Evolutionary conservation across 1,284 basidiomycete genomes (phyloP).

Genomic region (Ceratobasidium papillatum): DNA sequence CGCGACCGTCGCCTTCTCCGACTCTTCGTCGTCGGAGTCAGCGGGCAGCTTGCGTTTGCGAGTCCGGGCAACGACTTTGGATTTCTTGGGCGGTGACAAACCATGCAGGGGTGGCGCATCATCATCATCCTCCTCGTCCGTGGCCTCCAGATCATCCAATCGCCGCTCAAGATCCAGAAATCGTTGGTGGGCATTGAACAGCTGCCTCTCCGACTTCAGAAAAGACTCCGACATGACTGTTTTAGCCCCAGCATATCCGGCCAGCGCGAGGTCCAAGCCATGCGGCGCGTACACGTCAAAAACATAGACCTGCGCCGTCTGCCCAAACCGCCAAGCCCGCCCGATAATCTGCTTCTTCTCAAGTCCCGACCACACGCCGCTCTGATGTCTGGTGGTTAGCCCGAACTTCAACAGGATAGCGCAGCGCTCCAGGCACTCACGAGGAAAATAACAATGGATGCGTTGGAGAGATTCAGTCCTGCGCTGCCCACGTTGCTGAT

Average conservation of each 20-base stretch:
- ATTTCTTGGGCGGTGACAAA: neutral
- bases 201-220: neutral
- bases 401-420: neutral
- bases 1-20: too few species aligned
- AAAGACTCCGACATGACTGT: neutral
- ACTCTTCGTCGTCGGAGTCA: too few species aligned
- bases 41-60: too few species aligned
- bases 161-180: neutral
- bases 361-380: slow-evolving; percentile 18
- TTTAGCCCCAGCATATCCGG: slow-evolving; percentile 16
- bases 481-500: slow-evolving; percentile 30
- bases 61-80: too few species aligned
- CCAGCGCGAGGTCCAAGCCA: slow-evolving; percentile 10
- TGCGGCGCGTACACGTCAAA: neutral
- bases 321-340: neutral
- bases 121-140: neutral
- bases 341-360: slow-evolving; percentile 17
- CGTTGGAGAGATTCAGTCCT: slow-evolving; percentile 8
- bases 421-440: neutral
- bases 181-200: neutral
- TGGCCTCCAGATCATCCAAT: neutral
- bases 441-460: neutral
- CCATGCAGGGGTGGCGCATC: neutral
- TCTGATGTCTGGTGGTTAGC: slow-evolving; percentile 1
- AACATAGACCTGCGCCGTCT: neutral